These are phyloP conservation scores for Penicillium sp. DNA, from an alignment of 2,329 filamentous ascomycete genomes.

Conservation along the genomic window DNA sequence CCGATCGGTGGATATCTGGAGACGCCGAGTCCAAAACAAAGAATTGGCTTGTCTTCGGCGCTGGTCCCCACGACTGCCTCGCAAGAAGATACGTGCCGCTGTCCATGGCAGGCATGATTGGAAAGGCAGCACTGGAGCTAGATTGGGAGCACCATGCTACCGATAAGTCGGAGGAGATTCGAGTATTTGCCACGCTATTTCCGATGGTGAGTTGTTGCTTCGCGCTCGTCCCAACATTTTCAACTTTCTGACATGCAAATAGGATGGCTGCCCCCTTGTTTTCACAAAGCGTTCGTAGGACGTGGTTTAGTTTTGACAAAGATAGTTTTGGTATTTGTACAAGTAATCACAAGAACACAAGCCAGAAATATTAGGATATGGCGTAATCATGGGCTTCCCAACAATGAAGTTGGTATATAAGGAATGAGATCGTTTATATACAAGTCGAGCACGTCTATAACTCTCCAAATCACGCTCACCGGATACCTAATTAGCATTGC, in stretches of 20 bases:
- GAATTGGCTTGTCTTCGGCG: slow-evolving; percentile 58
- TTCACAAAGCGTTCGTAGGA: slow-evolving; percentile 33
- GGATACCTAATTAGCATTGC: not conserved
- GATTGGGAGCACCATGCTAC: slow-evolving; percentile 57
- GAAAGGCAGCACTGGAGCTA: slow-evolving; percentile 53
- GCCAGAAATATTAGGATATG: not conserved
- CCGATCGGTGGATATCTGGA: slow-evolving; percentile 56
- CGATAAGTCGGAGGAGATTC: slow-evolving; percentile 52
- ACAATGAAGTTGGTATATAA: not conserved
- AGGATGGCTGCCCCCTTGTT: slow-evolving; percentile 42
- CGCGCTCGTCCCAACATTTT: not conserved
- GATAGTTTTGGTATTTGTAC: not conserved
- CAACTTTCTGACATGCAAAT: slow-evolving; percentile 1
- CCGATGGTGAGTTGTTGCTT: slow-evolving; percentile 46
- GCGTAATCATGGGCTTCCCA: not conserved
- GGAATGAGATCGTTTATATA: not conserved
- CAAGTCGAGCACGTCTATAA: not conserved
- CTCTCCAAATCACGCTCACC: not conserved
- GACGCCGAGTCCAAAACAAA: slow-evolving; percentile 54
- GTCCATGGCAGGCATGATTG: slow-evolving; percentile 56
- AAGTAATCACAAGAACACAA: not conserved
- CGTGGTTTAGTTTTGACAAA: not conserved
- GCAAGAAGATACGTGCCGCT: slow-evolving; percentile 54
- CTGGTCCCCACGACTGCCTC: slow-evolving; percentile 55
- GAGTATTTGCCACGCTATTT: slow-evolving; percentile 54